phyloP scores from a whole-genome alignment of 1,284 basidiomycete species.

The Microbotryomycetes sp. region DNA sequence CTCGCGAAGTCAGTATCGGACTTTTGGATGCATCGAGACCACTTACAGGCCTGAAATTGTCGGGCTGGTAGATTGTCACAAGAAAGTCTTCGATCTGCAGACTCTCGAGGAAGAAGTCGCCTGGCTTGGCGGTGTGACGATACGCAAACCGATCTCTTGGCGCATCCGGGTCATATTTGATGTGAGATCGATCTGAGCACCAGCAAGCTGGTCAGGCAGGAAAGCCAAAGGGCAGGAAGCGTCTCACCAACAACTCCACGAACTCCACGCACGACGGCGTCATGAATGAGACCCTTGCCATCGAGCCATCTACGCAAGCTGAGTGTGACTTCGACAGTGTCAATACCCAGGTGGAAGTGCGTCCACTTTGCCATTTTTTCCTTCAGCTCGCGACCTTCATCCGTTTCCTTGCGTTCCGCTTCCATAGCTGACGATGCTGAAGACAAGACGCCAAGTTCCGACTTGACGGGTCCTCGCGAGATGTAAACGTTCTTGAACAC shows the following conservation, averaged over 20 bases:
- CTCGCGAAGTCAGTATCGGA: too few species aligned
- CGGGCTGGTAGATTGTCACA: conserved; percentile 90
- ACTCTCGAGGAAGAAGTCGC: conserved; percentile 88
- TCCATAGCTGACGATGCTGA: not conserved
- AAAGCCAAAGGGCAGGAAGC: not conserved
- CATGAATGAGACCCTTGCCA: conserved; percentile 85
- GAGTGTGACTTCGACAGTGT: conserved; percentile 93
- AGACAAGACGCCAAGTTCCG: conserved; percentile 32
- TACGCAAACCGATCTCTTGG: conserved; percentile 70
- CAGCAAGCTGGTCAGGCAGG: not conserved
- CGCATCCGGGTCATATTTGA: conserved; percentile 64
- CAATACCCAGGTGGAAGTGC: conserved; percentile 84
- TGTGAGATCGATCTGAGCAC: conserved; percentile 70
- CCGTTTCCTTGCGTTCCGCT: conserved; percentile 4
- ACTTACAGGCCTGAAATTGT: conserved; percentile 67
- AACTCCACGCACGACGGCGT: conserved; percentile 87
- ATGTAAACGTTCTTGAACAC: conserved; percentile 96
- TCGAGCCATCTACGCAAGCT: conserved; percentile 89
- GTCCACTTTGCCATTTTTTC: conserved; percentile 54
- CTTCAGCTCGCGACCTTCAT: conserved; percentile 15
- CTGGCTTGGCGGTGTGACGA: conserved; percentile 61
- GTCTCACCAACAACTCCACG: conserved; percentile 77
- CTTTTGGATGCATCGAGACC: not conserved
- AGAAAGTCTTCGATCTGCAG: conserved; percentile 87
- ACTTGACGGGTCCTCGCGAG: conserved; percentile 54